Percentiles rank a stretch among this genome's conserved stretches.
Conservation (phyloP, 805 yeast species). For the Yamadazyma laniorum region DNA sequence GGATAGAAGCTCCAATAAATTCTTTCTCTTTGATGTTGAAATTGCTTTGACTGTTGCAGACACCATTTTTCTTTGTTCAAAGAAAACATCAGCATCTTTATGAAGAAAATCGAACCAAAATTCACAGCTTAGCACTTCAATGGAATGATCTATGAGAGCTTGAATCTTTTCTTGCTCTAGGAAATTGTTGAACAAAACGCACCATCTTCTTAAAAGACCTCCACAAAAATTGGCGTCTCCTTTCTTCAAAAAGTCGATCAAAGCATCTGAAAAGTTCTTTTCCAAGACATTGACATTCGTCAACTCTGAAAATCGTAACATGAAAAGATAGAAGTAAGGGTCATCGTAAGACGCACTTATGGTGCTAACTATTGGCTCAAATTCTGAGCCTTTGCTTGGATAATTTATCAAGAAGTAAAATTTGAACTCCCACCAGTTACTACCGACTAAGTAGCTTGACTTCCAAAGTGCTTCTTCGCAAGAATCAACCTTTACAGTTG, state of each 20-base stretch:
- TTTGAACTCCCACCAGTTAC: slow-evolving; percentile 44
- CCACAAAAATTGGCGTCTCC: slow-evolving; percentile 12
- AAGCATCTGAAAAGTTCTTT: slow-evolving; percentile 8
- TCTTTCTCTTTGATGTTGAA: background rate
- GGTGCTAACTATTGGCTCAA: too few relatives aligned
- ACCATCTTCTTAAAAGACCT: slow-evolving; percentile 50
- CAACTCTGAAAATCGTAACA: slow-evolving; percentile 53
- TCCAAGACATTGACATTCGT: slow-evolving; percentile 14
- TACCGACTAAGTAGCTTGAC: background rate
- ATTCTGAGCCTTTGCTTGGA: too few relatives aligned
- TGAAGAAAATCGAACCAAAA: slow-evolving; percentile 15
- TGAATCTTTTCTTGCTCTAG: slow-evolving; percentile 24
- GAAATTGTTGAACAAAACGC: slow-evolving; percentile 41
- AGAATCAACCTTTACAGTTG: slow-evolving; percentile 19
- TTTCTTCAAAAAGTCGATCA: slow-evolving; percentile 13
- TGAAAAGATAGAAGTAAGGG: slow-evolving; percentile 30
- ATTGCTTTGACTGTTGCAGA: background rate
- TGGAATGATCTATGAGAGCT: slow-evolving; percentile 5
- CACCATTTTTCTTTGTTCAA: slow-evolving; percentile 41
- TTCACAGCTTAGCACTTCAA: background rate
- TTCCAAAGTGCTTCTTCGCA: slow-evolving; percentile 6
- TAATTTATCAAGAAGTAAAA: slow-evolving; percentile 37
- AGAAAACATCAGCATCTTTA: slow-evolving; percentile 35
- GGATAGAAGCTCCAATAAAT: slow-evolving; percentile 10
- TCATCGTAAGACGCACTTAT: background rate